Base-by-base conservation (phyloP, 2,329 filamentous ascomycete species). In the Scleromitrula shiraiana region DNA sequence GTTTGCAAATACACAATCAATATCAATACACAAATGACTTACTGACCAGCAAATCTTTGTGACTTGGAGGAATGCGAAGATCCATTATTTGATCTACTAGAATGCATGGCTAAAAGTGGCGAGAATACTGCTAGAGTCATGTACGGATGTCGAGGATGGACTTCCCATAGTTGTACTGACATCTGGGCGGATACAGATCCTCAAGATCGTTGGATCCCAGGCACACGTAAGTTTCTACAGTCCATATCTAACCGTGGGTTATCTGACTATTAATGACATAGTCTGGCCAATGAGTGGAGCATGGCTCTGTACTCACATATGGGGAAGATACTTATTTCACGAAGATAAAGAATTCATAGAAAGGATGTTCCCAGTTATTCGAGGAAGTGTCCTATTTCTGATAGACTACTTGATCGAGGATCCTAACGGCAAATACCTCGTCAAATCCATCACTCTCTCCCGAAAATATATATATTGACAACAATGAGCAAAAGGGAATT, bases 1-100 rank as follows among this genome's bases (percentile, higher is more conserved):
- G 70, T 70, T 3, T 67, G 64, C 20, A 74, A 71, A 51, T 73
- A 68, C 48, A 75, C 72, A 0, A 70, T 75, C 53, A 74, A 75
- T 51, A 72, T 75, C 57, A 76, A 75, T 35, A 60, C 68, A 0
- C 67, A 76, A 56, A 76, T 76, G 73, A 75, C 75, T 52, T 76
- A 76, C 54, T 76, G 72, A 72, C 65, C 61, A 0, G 58, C 60
- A 9, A 60, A 64, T 39, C 40, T 56, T 2, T 57, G 57, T 30
- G 60, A 60, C 36, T 46, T 64, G n/a, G 41, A 62, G 0, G 68
- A 70, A 37, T 66, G 64, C 17, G 63, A 70, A 35, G 41, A 56
- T 3, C 68, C 70, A 1, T 47, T 73, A 0, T 70, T 72, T 37
- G 61, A 66, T 19, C 56, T 67, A 2, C 56, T 72, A 2, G 64